Evolutionary conservation across 1,139 yeast genomes (phyloP), one percentile per base, ranked within the genome.

Genomic region (Lodderomyces beijingensis): DNA sequence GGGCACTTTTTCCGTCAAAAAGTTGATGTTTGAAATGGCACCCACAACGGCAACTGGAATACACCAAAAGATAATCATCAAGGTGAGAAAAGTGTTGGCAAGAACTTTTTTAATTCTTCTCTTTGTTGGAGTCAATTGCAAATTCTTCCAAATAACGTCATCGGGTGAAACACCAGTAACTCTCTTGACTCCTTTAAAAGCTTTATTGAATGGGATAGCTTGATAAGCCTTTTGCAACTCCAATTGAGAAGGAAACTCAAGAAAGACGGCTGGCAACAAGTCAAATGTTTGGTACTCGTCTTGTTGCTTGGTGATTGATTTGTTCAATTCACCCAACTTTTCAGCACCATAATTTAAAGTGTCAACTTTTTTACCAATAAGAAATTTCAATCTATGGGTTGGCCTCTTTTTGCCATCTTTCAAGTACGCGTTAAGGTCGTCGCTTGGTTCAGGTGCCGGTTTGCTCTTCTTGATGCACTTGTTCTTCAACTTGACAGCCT

Each of bases 1-100:
- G 14, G 65, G 84, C 16, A 88, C 68, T 43, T 75, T 77, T 33
- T 75, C 65, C 25, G 81, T 84, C 56, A 88, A 67, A 47, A 70
- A 73, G 42, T 82, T 77, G 47, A 91, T 74, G 60, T 89, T 89
- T 15, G 97, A 88, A 44, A 91, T 74, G 50, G 81, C 68, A 79
- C 97, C 97, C 36, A 91, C 96, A 55, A 87, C 86, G 2, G 96
- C 95, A 33, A 89, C 96, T 12, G 97, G 97, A 48, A 88, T 70
- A 39, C 95, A 75, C 97, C 97, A 91, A 55, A 88, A 82, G 36
- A 89, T 72, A 41, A 87, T 75, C 51, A 82, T 58, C 33, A 69
- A 57, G 16, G 74, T 63, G 41, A 74, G 62, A 33, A 73, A 54
- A 8, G 75, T 57, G 15, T 53, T 48, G 25, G 74, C 73, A 42